A percentile compares a stretch with the other conserved stretches of the same genome.
phyloP scores from a whole-genome alignment of 352 stramenopile species.

The Pythium graminicola region DNA sequence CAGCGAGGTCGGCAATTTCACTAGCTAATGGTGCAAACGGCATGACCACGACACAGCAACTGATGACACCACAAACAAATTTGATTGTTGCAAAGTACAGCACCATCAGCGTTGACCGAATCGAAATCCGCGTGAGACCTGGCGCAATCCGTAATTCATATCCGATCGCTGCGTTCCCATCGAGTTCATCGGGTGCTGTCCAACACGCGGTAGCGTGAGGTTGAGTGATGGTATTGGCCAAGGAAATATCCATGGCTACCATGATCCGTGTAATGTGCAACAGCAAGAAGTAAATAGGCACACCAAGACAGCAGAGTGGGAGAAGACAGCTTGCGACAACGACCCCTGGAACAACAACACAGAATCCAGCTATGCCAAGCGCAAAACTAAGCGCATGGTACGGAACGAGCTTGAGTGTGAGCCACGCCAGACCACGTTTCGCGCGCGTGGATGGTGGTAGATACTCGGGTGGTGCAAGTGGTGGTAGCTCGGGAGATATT shows the following conservation, averaged over 20 bases:
- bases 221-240: conserved; percentile 8
- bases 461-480: neutral
- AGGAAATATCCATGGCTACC: neutral
- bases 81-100: conserved; percentile 8
- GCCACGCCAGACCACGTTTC: neutral
- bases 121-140: neutral
- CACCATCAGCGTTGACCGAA: neutral
- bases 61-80: neutral
- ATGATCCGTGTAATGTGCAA: neutral
- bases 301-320: conserved; percentile 5
- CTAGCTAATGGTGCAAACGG: neutral
- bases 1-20: neutral
- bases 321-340: neutral
- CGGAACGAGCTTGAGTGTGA: conserved; percentile 28
- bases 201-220: neutral
- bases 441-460: neutral
- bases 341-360: neutral
- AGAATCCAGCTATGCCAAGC: neutral
- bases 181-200: neutral
- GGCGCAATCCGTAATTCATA: neutral
- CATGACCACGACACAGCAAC: neutral
- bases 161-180: neutral
- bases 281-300: neutral
- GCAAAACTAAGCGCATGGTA: conserved; percentile 7
- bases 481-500: neutral